A percentile compares a stretch with the other conserved stretches of the same genome.
These are phyloP conservation scores for Candida boidinii DNA, from an alignment of 805 yeast species.

Conservation along the genomic window DNA sequence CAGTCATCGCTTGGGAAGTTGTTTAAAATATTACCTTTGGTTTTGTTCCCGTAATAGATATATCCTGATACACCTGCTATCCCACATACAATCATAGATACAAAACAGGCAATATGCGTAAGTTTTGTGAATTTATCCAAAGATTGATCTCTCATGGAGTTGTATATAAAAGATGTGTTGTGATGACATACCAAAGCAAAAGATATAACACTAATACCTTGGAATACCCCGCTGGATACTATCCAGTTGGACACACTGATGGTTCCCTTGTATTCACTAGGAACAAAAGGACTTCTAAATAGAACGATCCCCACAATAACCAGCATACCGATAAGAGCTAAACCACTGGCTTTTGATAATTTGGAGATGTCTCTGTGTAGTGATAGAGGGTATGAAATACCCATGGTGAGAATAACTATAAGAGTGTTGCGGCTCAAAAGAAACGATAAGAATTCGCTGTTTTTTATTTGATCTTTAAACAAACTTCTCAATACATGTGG, in stretches of 20 bases:
- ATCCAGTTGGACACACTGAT: slow-evolving; percentile 38
- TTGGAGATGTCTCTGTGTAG: slow-evolving; percentile 74
- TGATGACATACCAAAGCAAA: slow-evolving; percentile 96
- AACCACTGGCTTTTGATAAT: slow-evolving; percentile 77
- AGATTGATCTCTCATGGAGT: slow-evolving; percentile 71
- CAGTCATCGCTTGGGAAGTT: slow-evolving; percentile 73
- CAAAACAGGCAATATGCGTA: slow-evolving; percentile 76
- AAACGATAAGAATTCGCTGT: slow-evolving; percentile 34
- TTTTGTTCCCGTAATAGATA: slow-evolving; percentile 61
- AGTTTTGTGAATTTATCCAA: slow-evolving; percentile 63
- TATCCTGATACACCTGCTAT: slow-evolving; percentile 76
- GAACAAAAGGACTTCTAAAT: slow-evolving; percentile 59
- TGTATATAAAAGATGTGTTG: slow-evolving; percentile 83
- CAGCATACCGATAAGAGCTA: slow-evolving; percentile 80
- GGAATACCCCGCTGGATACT: slow-evolving; percentile 61
- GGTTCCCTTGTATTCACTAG: slow-evolving; percentile 37
- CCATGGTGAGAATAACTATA: slow-evolving; percentile 58
- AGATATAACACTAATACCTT: slow-evolving; percentile 89
- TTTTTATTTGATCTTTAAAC: slow-evolving; percentile 37
- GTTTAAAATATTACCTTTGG: slow-evolving; percentile 83
- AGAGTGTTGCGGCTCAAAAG: slow-evolving; percentile 61
- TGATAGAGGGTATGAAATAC: slow-evolving; percentile 77
- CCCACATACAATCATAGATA: slow-evolving; percentile 73
- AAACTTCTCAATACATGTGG: slow-evolving; percentile 78
- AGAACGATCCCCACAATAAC: slow-evolving; percentile 69